Percentiles rank a stretch among this genome's conserved stretches.
phyloP scores from a whole-genome alignment of 2,329 filamentous ascomycete genomes.

The Metarhizium robertsii region DNA sequence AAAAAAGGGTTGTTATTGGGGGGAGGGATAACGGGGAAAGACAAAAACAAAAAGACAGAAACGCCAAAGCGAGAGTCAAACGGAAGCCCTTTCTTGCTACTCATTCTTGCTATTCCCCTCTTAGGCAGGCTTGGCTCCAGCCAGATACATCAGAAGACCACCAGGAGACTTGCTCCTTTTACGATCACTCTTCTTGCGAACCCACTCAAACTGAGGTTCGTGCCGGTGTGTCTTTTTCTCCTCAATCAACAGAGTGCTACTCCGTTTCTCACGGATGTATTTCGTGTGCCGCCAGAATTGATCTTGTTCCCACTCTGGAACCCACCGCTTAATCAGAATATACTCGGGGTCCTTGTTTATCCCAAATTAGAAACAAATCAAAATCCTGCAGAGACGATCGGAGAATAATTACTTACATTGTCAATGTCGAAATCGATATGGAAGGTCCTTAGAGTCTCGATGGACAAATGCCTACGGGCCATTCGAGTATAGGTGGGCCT shows the following conservation, averaged over 20 bases:
- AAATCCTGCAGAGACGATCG: background rate
- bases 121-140: conserved; percentile 28
- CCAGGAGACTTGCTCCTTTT: conserved; percentile 45
- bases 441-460: conserved; percentile 49
- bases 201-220: conserved; percentile 43
- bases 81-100: too few relatives aligned
- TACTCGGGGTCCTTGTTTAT: conserved; percentile 52
- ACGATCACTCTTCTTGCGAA: conserved; percentile 46
- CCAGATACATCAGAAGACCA: conserved; percentile 46
- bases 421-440: conserved; percentile 51
- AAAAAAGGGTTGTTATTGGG: too few relatives aligned
- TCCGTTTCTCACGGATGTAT: conserved; percentile 47
- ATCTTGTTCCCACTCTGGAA: conserved; percentile 62
- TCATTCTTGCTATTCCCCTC: too few relatives aligned
- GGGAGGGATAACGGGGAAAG: too few relatives aligned
- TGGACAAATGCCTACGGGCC: conserved; percentile 50
- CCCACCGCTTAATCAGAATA: conserved; percentile 64
- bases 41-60: too few relatives aligned
- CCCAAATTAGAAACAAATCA: background rate
- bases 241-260: conserved; percentile 38
- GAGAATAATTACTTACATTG: conserved; percentile 29
- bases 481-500: conserved; percentile 55
- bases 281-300: conserved; percentile 64
- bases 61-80: background rate
- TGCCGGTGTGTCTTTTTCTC: conserved; percentile 32